phyloP scores from a whole-genome alignment of 2,329 filamentous ascomycete genomes.

The Aspergillus nomiae region DNA sequence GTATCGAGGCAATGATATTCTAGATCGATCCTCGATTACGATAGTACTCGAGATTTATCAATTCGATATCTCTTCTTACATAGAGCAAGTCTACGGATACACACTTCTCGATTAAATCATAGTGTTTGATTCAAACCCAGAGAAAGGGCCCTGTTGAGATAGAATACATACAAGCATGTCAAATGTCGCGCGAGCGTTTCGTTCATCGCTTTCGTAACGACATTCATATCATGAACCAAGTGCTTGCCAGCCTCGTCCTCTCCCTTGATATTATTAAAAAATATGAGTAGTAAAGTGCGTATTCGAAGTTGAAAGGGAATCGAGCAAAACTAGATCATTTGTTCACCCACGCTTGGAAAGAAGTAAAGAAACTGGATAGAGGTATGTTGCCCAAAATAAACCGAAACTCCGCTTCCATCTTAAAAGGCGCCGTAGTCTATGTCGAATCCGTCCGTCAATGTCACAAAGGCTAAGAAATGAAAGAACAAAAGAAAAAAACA shows the following conservation, averaged over 20 bases:
- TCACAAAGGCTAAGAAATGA: conserved; percentile 6
- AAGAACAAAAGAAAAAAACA: not conserved
- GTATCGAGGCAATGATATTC: not conserved
- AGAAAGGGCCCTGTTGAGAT: conserved; percentile 1
- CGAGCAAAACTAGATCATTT: conserved; percentile 13
- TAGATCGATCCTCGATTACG: not conserved
- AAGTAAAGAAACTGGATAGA: conserved; percentile 5
- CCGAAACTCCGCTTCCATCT: conserved; percentile 24
- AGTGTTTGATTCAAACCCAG: not conserved
- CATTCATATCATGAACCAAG: conserved; percentile 9
- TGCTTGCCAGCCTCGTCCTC: not conserved
- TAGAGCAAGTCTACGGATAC: not conserved
- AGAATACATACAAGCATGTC: conserved; percentile 10
- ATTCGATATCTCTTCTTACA: not conserved
- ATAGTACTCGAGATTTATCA: not conserved
- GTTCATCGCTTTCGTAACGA: conserved; percentile 14
- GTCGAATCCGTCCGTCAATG: conserved; percentile 15
- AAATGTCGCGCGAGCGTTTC: conserved; percentile 1
- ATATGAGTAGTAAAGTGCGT: not conserved
- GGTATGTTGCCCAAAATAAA: conserved; percentile 12
- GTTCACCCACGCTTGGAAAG: conserved; percentile 18
- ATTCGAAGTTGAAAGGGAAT: conserved; percentile 4
- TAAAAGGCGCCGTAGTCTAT: conserved; percentile 27
- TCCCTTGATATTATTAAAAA: not conserved
- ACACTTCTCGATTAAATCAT: not conserved